A percentile compares a stretch with the other conserved stretches of the same genome.
phyloP scores from a whole-genome alignment of 2,329 filamentous ascomycete genomes.

The Aspergillus puulaauensis region DNA sequence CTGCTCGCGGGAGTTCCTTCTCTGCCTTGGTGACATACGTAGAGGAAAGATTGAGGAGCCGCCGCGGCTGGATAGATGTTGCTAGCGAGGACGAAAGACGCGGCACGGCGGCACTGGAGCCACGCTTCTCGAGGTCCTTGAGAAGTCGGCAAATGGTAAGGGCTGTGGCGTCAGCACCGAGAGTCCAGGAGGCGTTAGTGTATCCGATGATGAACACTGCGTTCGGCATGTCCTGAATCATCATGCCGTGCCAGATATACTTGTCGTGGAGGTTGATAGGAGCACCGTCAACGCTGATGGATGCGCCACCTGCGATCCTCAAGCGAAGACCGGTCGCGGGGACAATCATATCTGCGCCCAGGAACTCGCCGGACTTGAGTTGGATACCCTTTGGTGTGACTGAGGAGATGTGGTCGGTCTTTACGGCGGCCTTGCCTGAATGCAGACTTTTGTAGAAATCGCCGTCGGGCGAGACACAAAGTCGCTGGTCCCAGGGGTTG shows the following conservation, averaged over 20 bases:
- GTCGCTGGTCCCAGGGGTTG: conserved; percentile 70
- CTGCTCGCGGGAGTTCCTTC: conserved; percentile 37
- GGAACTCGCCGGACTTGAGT: conserved; percentile 43
- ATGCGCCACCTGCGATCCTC: conserved; percentile 37
- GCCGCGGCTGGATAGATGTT: conserved; percentile 25
- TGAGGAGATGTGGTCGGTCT: conserved; percentile 55
- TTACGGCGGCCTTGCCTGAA: conserved; percentile 52
- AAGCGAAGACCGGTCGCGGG: conserved; percentile 47
- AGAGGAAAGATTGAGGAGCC: conserved; percentile 39
- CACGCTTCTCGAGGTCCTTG: conserved; percentile 29
- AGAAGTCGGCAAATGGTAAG: conserved; percentile 40
- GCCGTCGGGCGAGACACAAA: conserved; percentile 67
- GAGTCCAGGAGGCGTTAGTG: conserved; percentile 46
- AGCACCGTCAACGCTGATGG: conserved; percentile 39
- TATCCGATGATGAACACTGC: conserved; percentile 44
- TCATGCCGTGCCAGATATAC: conserved; percentile 44
- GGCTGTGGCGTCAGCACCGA: conserved; percentile 46
- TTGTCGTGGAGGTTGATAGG: conserved; percentile 34
- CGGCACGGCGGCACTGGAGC: conserved; percentile 29
- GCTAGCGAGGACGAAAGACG: conserved; percentile 20
- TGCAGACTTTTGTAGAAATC: conserved; percentile 58
- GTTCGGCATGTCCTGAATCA: conserved; percentile 48
- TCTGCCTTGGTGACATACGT: conserved; percentile 41
- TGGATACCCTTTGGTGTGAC: conserved; percentile 52
- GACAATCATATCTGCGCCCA: conserved; percentile 45